Percentiles rank a stretch among this genome's conserved stretches.
phyloP scores from a whole-genome alignment of 2,329 filamentous ascomycete species.

The Fusarium sp. region DNA sequence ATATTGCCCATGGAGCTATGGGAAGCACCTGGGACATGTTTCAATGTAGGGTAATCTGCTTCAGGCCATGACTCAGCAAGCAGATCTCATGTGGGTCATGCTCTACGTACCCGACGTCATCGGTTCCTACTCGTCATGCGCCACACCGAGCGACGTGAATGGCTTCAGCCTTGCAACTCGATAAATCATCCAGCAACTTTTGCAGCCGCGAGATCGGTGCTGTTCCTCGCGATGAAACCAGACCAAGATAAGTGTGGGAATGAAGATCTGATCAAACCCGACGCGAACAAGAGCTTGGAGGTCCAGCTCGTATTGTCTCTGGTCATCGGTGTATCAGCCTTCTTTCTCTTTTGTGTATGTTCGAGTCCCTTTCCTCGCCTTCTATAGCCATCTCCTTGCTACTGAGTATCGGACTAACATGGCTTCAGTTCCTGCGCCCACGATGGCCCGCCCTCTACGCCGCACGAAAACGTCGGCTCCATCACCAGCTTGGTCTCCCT shows the following conservation, averaged over 20 bases:
- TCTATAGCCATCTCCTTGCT: background rate
- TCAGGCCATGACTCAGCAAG: constrained; percentile 6
- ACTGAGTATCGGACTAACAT: background rate
- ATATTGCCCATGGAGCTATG: too few species aligned
- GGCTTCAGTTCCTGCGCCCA: constrained; percentile 76
- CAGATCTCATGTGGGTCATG: constrained; percentile 21
- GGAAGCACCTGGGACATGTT: too few species aligned
- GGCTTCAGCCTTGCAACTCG: constrained; percentile 34
- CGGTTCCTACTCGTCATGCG: constrained; percentile 21
- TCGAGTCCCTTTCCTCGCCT: background rate
- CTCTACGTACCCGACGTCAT: constrained; percentile 32
- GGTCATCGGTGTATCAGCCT: constrained; percentile 73
- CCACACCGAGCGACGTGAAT: constrained; percentile 17
- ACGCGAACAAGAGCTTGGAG: constrained; percentile 55
- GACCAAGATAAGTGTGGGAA: background rate
- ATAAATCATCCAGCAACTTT: constrained; percentile 16
- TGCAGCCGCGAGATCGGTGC: constrained; percentile 8
- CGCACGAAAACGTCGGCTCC: constrained; percentile 80
- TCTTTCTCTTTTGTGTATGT: constrained; percentile 79
- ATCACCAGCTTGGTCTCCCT: constrained; percentile 70
- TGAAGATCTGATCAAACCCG: constrained; percentile 38
- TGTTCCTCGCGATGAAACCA: constrained; percentile 11
- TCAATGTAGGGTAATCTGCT: background rate
- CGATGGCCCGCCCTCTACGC: constrained; percentile 93
- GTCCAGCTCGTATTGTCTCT: constrained; percentile 79